phyloP scores from a whole-genome alignment of 495 filamentous ascomycete species.

The Penicillium paxilli region DNA sequence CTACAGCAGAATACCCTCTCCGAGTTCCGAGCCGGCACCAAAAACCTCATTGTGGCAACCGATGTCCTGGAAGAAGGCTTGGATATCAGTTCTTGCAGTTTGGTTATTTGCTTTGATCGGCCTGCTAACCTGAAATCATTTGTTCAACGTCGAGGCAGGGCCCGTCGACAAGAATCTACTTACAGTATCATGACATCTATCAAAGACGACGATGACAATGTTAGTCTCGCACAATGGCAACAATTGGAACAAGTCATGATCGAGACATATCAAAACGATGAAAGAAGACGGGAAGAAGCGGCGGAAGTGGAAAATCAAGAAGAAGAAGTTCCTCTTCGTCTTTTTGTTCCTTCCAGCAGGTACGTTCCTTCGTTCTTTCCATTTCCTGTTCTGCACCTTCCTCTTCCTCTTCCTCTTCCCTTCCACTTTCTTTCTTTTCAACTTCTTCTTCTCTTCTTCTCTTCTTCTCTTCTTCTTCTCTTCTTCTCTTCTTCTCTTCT shows the following conservation, averaged over 20 bases:
- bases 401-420: background rate
- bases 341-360: conserved; percentile 56
- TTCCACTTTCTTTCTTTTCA: no score
- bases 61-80: conserved; percentile 91
- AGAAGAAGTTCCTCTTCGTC: conserved; percentile 42
- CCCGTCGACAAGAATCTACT: conserved; percentile 68
- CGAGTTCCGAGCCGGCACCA: conserved; percentile 65
- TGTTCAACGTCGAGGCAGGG: conserved; percentile 84
- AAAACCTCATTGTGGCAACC: conserved; percentile 81
- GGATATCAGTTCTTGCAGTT: conserved; percentile 80
- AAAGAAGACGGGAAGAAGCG: conserved; percentile 49
- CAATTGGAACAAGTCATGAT: conserved; percentile 73
- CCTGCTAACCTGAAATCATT: conserved; percentile 81
- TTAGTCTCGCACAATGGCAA: conserved; percentile 53
- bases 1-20: conserved; percentile 61
- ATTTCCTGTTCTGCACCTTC: no score
- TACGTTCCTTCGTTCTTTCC: conserved; percentile 18
- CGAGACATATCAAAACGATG: conserved; percentile 68
- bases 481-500: no score
- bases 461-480: no score
- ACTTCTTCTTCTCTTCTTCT: no score
- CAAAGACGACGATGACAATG: conserved; percentile 34
- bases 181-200: conserved; percentile 64
- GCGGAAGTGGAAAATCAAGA: conserved; percentile 49
- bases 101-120: conserved; percentile 82